phyloP scores from a whole-genome alignment of 495 filamentous ascomycete species.

The Lasiosphaeris hirsuta region DNA sequence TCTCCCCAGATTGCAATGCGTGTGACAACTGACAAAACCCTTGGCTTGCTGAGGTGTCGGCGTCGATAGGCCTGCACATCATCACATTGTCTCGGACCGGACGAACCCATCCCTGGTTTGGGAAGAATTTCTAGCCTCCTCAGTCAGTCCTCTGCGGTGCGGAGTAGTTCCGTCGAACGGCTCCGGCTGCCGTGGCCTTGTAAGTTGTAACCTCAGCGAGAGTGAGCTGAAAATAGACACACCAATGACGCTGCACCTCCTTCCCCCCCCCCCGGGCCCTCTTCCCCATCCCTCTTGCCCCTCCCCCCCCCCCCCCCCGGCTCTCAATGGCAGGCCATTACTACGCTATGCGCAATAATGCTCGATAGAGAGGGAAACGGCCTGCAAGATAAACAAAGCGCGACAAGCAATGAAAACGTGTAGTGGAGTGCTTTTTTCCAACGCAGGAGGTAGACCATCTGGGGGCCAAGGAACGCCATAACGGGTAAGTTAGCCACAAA shows the following conservation, averaged over 20 bases:
- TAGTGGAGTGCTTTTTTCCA: neutral
- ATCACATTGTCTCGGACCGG: neutral
- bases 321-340: constrained; percentile 1
- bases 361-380: neutral
- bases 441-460: too few species aligned
- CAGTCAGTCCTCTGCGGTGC: neutral
- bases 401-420: neutral
- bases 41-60: neutral
- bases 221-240: constrained; percentile 10
- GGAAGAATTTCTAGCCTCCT: neutral
- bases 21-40: too few species aligned
- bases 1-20: neutral
- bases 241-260: constrained; percentile 2
- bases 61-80: neutral
- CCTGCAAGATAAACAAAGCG: neutral
- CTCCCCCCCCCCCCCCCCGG: constrained; percentile 3
- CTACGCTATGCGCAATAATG: constrained; percentile 2
- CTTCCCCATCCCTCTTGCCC: too few species aligned
- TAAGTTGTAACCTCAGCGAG: constrained; percentile 1
- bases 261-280: neutral
- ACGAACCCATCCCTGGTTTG: constrained; percentile 4
- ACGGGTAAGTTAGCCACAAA: neutral
- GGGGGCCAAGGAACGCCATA: neutral
- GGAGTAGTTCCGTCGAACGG: constrained; percentile 12
- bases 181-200: constrained; percentile 7